Percentiles rank a stretch among this genome's conserved stretches.
phyloP scores from a whole-genome alignment of 2,329 filamentous ascomycete genomes.

The Blastomyces parvus region DNA sequence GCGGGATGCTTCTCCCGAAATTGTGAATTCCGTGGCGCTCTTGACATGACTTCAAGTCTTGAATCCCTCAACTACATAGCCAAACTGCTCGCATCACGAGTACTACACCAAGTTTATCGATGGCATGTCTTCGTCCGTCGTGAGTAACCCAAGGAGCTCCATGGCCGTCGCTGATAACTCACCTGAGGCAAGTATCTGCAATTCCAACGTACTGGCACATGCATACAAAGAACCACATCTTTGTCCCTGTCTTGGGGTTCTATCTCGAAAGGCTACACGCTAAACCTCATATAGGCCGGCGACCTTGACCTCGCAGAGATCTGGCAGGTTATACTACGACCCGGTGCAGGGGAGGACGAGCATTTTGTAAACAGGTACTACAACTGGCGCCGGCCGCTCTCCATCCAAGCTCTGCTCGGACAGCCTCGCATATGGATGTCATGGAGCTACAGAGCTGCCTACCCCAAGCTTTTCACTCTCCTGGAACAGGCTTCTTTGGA shows the following conservation, averaged over 20 bases:
- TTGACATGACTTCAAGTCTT: neutral
- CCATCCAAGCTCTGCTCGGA: slow-evolving; percentile 3
- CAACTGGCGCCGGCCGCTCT: slow-evolving; percentile 3
- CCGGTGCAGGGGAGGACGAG: slow-evolving; percentile 5
- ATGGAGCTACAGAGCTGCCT: slow-evolving; percentile 11
- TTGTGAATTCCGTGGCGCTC: neutral
- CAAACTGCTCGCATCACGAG: neutral
- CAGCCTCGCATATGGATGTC: slow-evolving; percentile 10
- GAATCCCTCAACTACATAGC: neutral
- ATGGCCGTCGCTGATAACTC: neutral
- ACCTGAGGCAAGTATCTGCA: neutral
- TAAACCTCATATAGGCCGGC: neutral
- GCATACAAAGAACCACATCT: neutral
- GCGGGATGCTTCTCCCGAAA: neutral
- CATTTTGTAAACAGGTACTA: slow-evolving; percentile 9
- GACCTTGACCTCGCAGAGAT: neutral
- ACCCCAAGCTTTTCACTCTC: slow-evolving; percentile 9
- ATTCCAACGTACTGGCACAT: neutral
- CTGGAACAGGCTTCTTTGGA: slow-evolving; percentile 10
- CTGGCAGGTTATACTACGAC: slow-evolving; percentile 2
- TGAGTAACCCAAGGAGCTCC: neutral
- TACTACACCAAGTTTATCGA: neutral
- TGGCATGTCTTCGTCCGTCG: neutral
- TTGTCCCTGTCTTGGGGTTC: neutral
- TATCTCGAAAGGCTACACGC: neutral